Conservation (phyloP, 1,139 yeast species). For the Spathaspora sp. region DNA sequence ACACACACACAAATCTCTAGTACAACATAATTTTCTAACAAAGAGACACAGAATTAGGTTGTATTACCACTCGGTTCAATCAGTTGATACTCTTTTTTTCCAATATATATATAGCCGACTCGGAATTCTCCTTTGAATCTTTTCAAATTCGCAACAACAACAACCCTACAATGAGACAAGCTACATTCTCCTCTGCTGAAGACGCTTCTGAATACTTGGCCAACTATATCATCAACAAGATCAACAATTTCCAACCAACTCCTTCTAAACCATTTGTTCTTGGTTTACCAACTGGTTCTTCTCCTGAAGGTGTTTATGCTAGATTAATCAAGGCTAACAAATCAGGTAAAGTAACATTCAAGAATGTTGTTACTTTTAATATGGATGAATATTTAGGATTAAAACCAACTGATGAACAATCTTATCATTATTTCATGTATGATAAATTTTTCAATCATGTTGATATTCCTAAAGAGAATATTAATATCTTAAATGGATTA, state of each 20-base stretch:
- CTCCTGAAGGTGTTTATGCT: conserved; percentile 60
- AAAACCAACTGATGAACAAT: conserved; percentile 49
- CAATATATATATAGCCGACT: background rate
- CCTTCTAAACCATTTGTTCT: conserved; percentile 52
- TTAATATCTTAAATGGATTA: conserved; percentile 56
- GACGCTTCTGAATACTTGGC: conserved; percentile 56
- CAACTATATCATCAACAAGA: conserved; percentile 43
- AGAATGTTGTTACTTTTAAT: conserved; percentile 59
- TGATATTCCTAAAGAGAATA: conserved; percentile 54
- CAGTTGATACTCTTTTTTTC: background rate
- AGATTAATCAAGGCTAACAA: conserved; percentile 47
- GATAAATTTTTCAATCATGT: conserved; percentile 59
- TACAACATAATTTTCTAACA: conserved; percentile 2
- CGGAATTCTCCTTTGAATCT: background rate
- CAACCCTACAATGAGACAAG: conserved; percentile 41
- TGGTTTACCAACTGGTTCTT: conserved; percentile 67
- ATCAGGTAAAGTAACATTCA: conserved; percentile 46
- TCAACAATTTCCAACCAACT: conserved; percentile 49
- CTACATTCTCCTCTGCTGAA: conserved; percentile 35
- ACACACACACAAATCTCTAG: background rate
- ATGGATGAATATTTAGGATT: conserved; percentile 63
- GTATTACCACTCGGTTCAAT: background rate
- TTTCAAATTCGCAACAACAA: too few species aligned
- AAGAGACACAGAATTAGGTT: background rate
- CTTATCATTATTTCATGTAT: conserved; percentile 62